Percentiles rank a stretch among this genome's conserved stretches.
phyloP scores from a whole-genome alignment of 1,139 yeast genomes.

The Kodamaea alishanica region DNA sequence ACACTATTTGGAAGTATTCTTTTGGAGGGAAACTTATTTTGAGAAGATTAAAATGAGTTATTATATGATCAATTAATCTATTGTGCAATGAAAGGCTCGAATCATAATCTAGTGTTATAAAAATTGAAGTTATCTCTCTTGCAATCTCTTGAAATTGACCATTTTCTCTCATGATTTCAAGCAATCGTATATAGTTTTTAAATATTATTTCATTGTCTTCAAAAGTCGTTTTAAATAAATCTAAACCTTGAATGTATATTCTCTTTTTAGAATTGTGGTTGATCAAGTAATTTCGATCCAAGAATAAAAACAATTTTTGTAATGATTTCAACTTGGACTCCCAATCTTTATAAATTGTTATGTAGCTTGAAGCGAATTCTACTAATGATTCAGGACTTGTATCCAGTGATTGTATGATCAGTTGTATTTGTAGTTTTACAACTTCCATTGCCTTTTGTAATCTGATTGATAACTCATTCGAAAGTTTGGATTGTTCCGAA shows the following conservation, averaged over 20 bases:
- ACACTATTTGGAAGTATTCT: constrained; percentile 19
- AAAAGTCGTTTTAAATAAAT: constrained; percentile 6
- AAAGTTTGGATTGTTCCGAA: constrained; percentile 29
- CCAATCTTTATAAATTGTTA: constrained; percentile 25
- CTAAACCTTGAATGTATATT: constrained; percentile 6
- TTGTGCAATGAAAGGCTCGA: constrained; percentile 17
- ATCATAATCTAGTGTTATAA: constrained; percentile 22
- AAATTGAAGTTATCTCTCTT: constrained; percentile 16
- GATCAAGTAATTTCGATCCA: constrained; percentile 34
- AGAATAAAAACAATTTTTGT: constrained; percentile 31
- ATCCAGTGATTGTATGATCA: neutral
- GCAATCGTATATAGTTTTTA: constrained; percentile 9
- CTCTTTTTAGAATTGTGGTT: constrained; percentile 29
- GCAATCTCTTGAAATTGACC: constrained; percentile 7
- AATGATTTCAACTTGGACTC: constrained; percentile 22
- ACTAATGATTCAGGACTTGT: constrained; percentile 1
- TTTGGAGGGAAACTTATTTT: constrained; percentile 16
- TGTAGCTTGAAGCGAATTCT: constrained; percentile 10
- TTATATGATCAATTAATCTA: constrained; percentile 17
- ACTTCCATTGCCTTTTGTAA: constrained; percentile 14
- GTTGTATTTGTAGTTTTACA: neutral
- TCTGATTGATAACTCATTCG: constrained; percentile 12
- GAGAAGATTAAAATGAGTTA: constrained; percentile 16
- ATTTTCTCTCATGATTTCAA: constrained; percentile 5
- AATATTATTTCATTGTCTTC: constrained; percentile 2